phyloP scores from a whole-genome alignment of 2,329 filamentous ascomycete genomes.

The Diplodia intermedia region DNA sequence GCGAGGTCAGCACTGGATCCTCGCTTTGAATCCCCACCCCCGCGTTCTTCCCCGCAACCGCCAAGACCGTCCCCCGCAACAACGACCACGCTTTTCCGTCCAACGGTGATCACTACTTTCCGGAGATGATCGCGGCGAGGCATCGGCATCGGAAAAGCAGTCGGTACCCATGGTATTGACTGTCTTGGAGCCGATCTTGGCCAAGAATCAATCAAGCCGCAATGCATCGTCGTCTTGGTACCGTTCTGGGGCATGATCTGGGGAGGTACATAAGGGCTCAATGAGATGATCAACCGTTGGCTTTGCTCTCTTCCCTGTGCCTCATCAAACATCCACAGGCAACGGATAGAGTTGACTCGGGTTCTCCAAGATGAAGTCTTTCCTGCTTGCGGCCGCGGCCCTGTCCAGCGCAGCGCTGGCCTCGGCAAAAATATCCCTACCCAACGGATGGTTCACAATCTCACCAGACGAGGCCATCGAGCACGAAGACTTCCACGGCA shows the following conservation, averaged over 20 bases:
- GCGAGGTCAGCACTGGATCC: no score
- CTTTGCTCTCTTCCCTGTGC: neutral
- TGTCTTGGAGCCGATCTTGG: conserved; percentile 18
- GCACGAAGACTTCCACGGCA: conserved; percentile 30
- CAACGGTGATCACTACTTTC: neutral
- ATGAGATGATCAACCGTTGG: neutral
- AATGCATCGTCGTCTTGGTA: conserved; percentile 3
- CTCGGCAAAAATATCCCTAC: conserved; percentile 33
- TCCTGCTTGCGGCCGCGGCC: conserved; percentile 28
- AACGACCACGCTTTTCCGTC: conserved; percentile 11
- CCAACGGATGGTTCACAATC: conserved; percentile 37
- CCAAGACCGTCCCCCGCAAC: conserved; percentile 23
- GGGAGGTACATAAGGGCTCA: neutral
- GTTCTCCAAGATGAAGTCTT: conserved; percentile 31
- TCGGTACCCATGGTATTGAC: neutral
- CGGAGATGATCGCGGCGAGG: neutral
- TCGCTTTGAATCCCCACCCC: conserved; percentile 5
- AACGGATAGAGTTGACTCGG: neutral
- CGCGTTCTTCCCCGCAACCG: conserved; percentile 26
- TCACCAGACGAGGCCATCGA: conserved; percentile 34
- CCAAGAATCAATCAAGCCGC: neutral
- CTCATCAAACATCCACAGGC: neutral
- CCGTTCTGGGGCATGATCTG: neutral
- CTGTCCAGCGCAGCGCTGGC: conserved; percentile 34
- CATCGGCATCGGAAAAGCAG: conserved; percentile 5